Percentiles rank a stretch among this genome's conserved stretches.
phyloP scores from a whole-genome alignment of 1,139 yeast genomes.

The Wickerhamiella pararugosa region DNA sequence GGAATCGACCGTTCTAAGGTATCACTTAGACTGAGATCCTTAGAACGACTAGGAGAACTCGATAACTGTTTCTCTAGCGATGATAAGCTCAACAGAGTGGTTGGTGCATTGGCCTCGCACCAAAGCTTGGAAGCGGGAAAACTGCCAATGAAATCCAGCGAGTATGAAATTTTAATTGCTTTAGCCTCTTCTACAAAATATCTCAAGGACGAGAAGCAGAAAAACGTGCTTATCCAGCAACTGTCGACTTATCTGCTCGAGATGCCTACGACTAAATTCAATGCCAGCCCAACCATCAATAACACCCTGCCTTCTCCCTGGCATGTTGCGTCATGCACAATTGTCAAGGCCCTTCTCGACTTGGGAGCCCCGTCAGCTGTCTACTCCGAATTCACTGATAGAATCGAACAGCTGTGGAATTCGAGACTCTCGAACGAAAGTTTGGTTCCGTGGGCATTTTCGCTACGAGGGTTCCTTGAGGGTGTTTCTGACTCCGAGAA shows the following conservation, averaged over 20 bases:
- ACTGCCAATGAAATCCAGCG: conserved; percentile 28
- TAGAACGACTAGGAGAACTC: conserved; percentile 10
- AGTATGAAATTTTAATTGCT: conserved; percentile 59
- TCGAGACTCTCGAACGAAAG: conserved; percentile 15
- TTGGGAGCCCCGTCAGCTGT: conserved; percentile 28
- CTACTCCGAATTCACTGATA: conserved; percentile 28
- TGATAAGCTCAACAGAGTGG: conserved; percentile 9
- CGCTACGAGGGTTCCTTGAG: conserved; percentile 26
- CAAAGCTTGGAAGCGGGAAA: neutral
- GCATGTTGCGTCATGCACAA: conserved; percentile 29
- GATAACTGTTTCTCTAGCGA: neutral
- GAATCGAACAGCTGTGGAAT: conserved; percentile 21
- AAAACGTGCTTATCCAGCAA: conserved; percentile 37
- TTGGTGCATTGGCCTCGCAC: conserved; percentile 6
- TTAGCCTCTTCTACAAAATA: conserved; percentile 39
- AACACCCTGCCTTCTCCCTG: conserved; percentile 32
- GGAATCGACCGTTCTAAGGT: conserved; percentile 12
- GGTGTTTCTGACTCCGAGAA: conserved; percentile 21
- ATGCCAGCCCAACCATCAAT: conserved; percentile 31
- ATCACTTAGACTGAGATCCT: conserved; percentile 13
- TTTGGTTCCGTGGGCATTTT: conserved; percentile 25
- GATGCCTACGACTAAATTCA: conserved; percentile 40
- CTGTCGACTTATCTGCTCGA: conserved; percentile 46
- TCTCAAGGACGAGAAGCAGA: conserved; percentile 25
- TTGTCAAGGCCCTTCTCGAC: conserved; percentile 26